These are phyloP conservation scores for Coemansia sp. DNA, from an alignment of 192 early-diverging fungal genomes.

Conservation along the genomic window DNA sequence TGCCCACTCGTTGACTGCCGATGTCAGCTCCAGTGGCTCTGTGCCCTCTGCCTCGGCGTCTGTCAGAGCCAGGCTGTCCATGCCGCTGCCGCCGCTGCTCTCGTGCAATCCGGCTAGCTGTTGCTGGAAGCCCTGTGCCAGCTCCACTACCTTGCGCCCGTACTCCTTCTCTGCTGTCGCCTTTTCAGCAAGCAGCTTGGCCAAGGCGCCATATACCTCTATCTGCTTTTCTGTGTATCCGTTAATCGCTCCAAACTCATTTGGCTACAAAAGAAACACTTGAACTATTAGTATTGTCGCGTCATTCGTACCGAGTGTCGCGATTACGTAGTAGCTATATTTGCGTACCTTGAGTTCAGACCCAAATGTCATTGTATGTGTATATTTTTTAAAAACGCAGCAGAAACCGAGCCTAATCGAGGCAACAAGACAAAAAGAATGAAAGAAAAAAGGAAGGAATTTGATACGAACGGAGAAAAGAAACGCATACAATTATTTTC, in stretches of 20 bases:
- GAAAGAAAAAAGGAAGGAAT: neutral
- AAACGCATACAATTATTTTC: neutral
- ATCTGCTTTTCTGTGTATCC: conserved; percentile 52
- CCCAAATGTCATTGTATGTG: conserved; percentile 48
- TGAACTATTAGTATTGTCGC: neutral
- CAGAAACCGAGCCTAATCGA: neutral
- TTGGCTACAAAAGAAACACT: conserved; percentile 26
- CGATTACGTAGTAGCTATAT: neutral
- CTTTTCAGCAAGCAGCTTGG: conserved; percentile 46
- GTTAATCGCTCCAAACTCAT: conserved; percentile 55
- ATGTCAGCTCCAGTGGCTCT: conserved; percentile 37
- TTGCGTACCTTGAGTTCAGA: conserved; percentile 51
- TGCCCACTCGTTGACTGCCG: conserved; percentile 45
- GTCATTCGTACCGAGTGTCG: neutral
- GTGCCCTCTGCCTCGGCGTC: conserved; percentile 31
- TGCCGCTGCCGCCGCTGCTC: conserved; percentile 18
- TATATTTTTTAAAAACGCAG: neutral
- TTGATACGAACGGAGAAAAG: neutral
- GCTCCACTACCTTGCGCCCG: conserved; percentile 40
- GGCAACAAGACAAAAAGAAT: neutral
- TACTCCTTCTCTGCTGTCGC: conserved; percentile 50
- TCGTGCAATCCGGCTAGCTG: conserved; percentile 28
- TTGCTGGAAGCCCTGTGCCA: conserved; percentile 36
- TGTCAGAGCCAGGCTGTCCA: conserved; percentile 38
- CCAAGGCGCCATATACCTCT: conserved; percentile 32